These are phyloP conservation scores for Boletus tylopilopsis DNA, from an alignment of 768 basidiomycete genomes.

Conservation along the genomic window DNA sequence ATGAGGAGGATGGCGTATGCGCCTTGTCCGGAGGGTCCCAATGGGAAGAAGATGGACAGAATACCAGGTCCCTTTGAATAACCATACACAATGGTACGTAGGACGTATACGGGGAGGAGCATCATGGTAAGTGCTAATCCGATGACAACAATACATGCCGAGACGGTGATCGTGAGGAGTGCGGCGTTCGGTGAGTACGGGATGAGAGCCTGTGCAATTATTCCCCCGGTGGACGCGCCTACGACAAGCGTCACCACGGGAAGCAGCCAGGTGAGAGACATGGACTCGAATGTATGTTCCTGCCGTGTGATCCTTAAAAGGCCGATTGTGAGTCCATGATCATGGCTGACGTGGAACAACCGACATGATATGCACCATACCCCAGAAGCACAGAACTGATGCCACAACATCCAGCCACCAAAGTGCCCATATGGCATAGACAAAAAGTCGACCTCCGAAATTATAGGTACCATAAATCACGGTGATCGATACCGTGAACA, in stretches of 20 bases:
- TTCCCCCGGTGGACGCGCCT: conserved; percentile 61
- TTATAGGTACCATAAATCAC: conserved; percentile 42
- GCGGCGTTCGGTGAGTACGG: conserved; percentile 45
- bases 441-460: conserved; percentile 49
- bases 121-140: conserved; percentile 61
- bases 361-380: conserved; percentile 64
- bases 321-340: conserved; percentile 4
- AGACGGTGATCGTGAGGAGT: conserved; percentile 49
- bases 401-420: conserved; percentile 68
- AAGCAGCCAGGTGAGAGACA: conserved; percentile 69
- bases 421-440: conserved; percentile 55
- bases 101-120: conserved; percentile 62
- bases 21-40: conserved; percentile 71
- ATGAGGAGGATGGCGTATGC: conserved; percentile 54
- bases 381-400: conserved; percentile 57
- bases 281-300: conserved; percentile 47
- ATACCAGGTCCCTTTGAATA: conserved; percentile 45
- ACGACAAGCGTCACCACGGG: conserved; percentile 75
- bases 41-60: conserved; percentile 64
- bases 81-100: conserved; percentile 55
- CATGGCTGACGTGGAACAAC: conserved; percentile 26
- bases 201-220: conserved; percentile 49
- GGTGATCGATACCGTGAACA: conserved; percentile 49
- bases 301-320: conserved; percentile 52
- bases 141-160: conserved; percentile 52